A percentile compares a stretch with the other conserved stretches of the same genome.
These are phyloP conservation scores for Penicillium sp. DNA, from an alignment of 2,329 filamentous ascomycete genomes.

Conservation along the genomic window DNA sequence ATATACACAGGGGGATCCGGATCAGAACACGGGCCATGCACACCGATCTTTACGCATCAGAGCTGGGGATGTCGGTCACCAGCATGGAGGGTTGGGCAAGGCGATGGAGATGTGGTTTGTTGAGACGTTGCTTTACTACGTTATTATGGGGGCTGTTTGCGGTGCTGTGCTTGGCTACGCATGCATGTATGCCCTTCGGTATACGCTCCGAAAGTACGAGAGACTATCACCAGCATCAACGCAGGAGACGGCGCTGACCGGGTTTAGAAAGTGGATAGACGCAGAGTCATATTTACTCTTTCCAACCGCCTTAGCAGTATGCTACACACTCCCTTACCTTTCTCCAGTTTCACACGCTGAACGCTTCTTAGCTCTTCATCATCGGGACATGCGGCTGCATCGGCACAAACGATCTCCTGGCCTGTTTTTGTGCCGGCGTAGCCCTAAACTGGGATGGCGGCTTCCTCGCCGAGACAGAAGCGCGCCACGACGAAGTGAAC, in stretches of 20 bases:
- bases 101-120: slow-evolving; percentile 63
- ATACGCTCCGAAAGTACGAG: slow-evolving; percentile 37
- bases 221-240: not conserved
- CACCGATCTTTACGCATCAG: slow-evolving; percentile 29
- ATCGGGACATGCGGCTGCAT: slow-evolving; percentile 62
- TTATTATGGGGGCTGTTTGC: slow-evolving; percentile 58
- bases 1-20: slow-evolving; percentile 45
- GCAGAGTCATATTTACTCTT: slow-evolving; percentile 59
- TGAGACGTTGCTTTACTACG: slow-evolving; percentile 65
- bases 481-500: slow-evolving; percentile 66
- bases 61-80: slow-evolving; percentile 51
- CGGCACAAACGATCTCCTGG: slow-evolving; percentile 64
- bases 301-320: slow-evolving; percentile 54
- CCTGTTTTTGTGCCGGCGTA: slow-evolving; percentile 64
- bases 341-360: no score
- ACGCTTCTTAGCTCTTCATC: slow-evolving; percentile 51
- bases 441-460: slow-evolving; percentile 66
- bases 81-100: slow-evolving; percentile 57
- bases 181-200: slow-evolving; percentile 53
- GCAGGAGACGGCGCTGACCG: not conserved
- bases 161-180: slow-evolving; percentile 58
- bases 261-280: slow-evolving; percentile 58
- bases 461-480: slow-evolving; percentile 60
- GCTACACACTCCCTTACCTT: no score
- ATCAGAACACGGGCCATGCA: slow-evolving; percentile 21